Evolutionary conservation across 129 eudicot genomes (phyloP), one percentile per base, ranked within the genome.

Genomic region (Flaveria bidentis): DNA sequence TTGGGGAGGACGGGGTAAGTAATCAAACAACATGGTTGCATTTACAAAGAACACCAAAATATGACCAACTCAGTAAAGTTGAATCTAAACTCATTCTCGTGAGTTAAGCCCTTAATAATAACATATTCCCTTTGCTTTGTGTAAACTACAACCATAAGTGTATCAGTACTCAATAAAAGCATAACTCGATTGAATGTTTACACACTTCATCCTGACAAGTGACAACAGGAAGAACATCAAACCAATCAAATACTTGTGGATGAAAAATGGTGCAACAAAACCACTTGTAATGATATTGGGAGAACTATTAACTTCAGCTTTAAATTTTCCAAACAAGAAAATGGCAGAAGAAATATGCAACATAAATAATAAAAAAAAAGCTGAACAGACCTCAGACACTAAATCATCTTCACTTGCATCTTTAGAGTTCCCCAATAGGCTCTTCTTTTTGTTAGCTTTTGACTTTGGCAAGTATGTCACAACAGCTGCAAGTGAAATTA

Each of bases 391-490:
- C 97, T 87, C 88, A 46, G 90, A 47, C 33, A 76, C 84, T 26
- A 69, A 67, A 56, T 81, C 87, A 25, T 65, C 91, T 62, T 81
- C 88, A 45, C 10, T 57, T 1, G 74, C 16, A 56, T 67, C 95
- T 74, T 91, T 67, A 23, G 88, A 57, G 77, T 79, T 81, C 58
- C 90, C 91, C 60, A 94, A 78, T 20, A 94, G 82, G 82, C 92
- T 89, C 87, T 83, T 89, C 83, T 75, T 91, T 82, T 89, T 91
- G 83, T 87, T 88, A 64, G 87, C 85, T 83, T 87, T 94, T 47
- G 98, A 85, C 86, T 94, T 94, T 13, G 96, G 97, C 78, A 86
- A 82, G 84, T 85, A 94, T 44, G 80, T 71, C 82, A 94, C 97
- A 17, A 94, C 72, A 76, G 96, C 97, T 94, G 84, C 57, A 72